A percentile compares a stretch with the other conserved stretches of the same genome.
phyloP scores from a whole-genome alignment of 495 filamentous ascomycete species.

The Talaromyces nanjingensis region DNA sequence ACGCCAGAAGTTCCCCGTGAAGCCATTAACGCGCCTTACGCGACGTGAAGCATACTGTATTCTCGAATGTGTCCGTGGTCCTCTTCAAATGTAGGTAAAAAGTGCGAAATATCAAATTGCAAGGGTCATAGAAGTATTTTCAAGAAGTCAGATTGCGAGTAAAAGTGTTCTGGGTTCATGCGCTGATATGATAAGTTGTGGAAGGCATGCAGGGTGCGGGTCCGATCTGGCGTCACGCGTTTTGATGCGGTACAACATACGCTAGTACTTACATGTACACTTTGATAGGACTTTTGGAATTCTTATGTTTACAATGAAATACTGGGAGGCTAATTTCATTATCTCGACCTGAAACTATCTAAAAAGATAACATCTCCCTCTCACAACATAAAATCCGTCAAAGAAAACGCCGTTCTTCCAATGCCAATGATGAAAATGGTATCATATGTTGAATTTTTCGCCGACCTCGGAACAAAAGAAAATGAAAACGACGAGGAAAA shows the following conservation, averaged over 20 bases:
- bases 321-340: neutral
- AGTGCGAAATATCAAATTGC: too few relatives aligned
- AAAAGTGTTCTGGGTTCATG: neutral
- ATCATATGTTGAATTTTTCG: slow-evolving; percentile 49
- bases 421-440: slow-evolving; percentile 46
- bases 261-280: neutral
- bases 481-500: slow-evolving; percentile 9
- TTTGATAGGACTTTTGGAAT: neutral
- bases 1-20: slow-evolving; percentile 23
- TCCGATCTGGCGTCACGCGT: slow-evolving; percentile 32
- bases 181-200: neutral
- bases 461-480: slow-evolving; percentile 39
- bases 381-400: neutral
- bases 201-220: slow-evolving; percentile 5
- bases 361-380: neutral
- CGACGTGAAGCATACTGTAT: neutral
- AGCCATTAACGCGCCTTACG: slow-evolving; percentile 17
- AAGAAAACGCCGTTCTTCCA: slow-evolving; percentile 39
- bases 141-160: neutral
- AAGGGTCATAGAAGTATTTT: neutral
- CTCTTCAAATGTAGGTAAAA: neutral
- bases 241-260: slow-evolving; percentile 10
- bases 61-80: neutral
- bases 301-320: neutral
- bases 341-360: neutral